Conservation (phyloP, 768 basidiomycete species). For the Scleroderma bovista region DNA sequence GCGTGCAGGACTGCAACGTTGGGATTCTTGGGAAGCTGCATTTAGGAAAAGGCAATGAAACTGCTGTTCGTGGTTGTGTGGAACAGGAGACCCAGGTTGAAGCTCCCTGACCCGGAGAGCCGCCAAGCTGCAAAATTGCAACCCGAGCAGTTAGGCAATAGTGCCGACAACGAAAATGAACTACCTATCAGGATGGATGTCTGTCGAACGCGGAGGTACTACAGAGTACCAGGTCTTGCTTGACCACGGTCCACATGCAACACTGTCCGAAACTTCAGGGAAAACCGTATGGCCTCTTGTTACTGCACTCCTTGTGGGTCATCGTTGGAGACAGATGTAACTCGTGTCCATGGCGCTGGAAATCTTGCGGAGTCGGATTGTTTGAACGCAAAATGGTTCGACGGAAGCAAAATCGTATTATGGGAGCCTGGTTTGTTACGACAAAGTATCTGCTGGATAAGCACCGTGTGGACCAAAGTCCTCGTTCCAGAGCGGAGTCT, state of each 20-base stretch:
- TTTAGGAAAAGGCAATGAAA: neutral
- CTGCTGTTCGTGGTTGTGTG: neutral
- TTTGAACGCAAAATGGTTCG: neutral
- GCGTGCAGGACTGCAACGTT: too few species aligned
- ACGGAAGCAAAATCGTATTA: slow-evolving; percentile 5
- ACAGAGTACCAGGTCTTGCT: too few species aligned
- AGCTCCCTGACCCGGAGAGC: too few species aligned
- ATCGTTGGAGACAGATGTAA: neutral
- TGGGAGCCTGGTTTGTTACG: neutral
- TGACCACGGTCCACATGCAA: too few species aligned
- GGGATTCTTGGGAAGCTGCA: neutral
- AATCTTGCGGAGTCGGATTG: neutral
- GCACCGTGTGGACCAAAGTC: neutral
- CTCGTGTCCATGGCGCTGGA: neutral
- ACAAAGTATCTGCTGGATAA: neutral
- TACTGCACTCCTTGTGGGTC: neutral
- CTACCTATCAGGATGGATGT: too few species aligned
- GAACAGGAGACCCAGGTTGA: too few species aligned
- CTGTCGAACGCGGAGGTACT: too few species aligned
- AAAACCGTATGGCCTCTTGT: too few species aligned
- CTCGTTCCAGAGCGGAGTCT: slow-evolving; percentile 2
- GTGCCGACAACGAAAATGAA: too few species aligned
- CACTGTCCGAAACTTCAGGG: too few species aligned
- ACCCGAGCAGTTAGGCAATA: too few species aligned
- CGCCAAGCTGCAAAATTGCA: too few species aligned